Conservation (phyloP, 192 early-diverging fungal species). For the Glomus cerebriforme region DNA sequence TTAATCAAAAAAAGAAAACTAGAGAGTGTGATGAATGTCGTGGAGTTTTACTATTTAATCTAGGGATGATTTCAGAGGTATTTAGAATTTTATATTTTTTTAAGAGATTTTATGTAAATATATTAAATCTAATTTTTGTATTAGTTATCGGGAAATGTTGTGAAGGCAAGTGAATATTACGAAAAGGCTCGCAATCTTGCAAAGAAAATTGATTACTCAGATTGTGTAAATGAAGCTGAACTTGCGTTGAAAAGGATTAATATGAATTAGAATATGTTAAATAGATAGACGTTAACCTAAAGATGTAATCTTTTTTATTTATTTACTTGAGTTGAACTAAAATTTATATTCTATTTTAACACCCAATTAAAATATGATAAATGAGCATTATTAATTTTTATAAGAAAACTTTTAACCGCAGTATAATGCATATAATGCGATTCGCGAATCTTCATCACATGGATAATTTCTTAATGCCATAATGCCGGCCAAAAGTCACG, state of each 20-base stretch:
- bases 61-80: conserved; percentile 64
- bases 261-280: too few relatives aligned
- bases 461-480: too few relatives aligned
- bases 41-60: conserved; percentile 57
- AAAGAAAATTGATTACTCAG: conserved; percentile 16
- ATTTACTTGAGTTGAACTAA: too few relatives aligned
- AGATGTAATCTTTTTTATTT: too few relatives aligned
- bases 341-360: too few relatives aligned
- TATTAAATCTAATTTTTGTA: background rate
- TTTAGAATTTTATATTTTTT: background rate
- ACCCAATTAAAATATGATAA: too few relatives aligned
- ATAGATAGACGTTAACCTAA: too few relatives aligned
- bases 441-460: too few relatives aligned
- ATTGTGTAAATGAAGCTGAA: conserved; percentile 32
- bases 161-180: conserved; percentile 26
- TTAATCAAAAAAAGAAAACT: conserved; percentile 36
- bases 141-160: conserved; percentile 29
- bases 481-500: too few relatives aligned
- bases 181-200: conserved; percentile 14
- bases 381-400: too few relatives aligned
- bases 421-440: too few relatives aligned
- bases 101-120: conserved; percentile 8
- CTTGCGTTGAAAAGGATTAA: conserved; percentile 27
- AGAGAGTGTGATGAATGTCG: conserved; percentile 54
- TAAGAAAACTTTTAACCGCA: too few relatives aligned